Evolutionary conservation across 352 stramenopile genomes (phyloP).

Genomic region (Globisporangium takayamanum): DNA sequence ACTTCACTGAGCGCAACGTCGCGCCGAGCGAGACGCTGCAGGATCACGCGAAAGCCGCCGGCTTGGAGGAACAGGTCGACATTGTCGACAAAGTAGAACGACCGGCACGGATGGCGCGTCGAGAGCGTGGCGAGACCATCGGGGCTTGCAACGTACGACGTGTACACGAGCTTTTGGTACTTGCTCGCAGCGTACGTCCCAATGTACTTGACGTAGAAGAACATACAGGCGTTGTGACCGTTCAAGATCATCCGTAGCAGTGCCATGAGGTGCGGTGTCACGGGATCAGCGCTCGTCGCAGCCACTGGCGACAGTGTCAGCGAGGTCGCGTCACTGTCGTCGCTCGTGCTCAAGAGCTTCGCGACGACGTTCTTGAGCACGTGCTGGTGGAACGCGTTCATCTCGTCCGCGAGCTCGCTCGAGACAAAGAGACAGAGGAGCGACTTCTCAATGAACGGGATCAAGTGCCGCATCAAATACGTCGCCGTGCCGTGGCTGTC

Average conservation of each 20-base stretch:
- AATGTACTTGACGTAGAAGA: constrained; percentile 82
- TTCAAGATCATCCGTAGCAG: constrained; percentile 75
- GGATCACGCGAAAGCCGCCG: constrained; percentile 65
- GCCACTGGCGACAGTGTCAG: not conserved
- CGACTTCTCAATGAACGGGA: constrained; percentile 72
- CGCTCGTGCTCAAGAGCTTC: constrained; percentile 44
- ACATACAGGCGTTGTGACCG: constrained; percentile 69
- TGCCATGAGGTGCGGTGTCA: constrained; percentile 46
- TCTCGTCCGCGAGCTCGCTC: constrained; percentile 66
- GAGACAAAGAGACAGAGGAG: constrained; percentile 61
- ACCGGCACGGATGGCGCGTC: constrained; percentile 64
- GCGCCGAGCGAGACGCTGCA: constrained; percentile 42
- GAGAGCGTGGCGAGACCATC: constrained; percentile 49
- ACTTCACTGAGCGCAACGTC: constrained; percentile 55
- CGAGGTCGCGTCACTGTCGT: constrained; percentile 7
- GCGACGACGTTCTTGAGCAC: constrained; percentile 70
- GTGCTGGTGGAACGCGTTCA: constrained; percentile 76
- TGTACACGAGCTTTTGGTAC: constrained; percentile 68
- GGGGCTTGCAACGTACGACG: constrained; percentile 56
- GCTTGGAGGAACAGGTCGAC: constrained; percentile 81
- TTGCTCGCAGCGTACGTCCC: constrained; percentile 50
- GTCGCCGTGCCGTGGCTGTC: constrained; percentile 25
- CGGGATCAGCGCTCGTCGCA: constrained; percentile 6
- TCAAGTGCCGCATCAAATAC: constrained; percentile 48
- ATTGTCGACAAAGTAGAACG: constrained; percentile 80